Percentiles rank a stretch among this genome's conserved stretches.
These are phyloP conservation scores for Lepidium didymum DNA, from an alignment of 345 rosid genomes.

Conservation along the genomic window DNA sequence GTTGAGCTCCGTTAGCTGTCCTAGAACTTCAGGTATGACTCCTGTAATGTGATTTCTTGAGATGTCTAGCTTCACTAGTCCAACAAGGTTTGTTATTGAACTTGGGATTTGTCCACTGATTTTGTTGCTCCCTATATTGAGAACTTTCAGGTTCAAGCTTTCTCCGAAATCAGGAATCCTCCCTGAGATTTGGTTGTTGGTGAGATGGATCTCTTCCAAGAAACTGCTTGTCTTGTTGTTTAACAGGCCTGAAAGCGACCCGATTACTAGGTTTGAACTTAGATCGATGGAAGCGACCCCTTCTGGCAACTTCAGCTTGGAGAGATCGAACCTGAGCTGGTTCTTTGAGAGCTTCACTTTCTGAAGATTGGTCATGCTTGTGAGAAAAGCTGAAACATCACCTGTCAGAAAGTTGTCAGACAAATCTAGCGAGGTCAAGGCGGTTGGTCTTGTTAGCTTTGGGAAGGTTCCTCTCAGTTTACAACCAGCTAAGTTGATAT, in stretches of 20 bases:
- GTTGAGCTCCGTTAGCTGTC: conserved; percentile 46
- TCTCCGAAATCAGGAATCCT: conserved; percentile 55
- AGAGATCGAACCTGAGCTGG: conserved; percentile 59
- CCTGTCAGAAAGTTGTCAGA: conserved; percentile 60
- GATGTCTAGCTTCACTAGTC: conserved; percentile 56
- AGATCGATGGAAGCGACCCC: conserved; percentile 53
- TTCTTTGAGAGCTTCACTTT: conserved; percentile 67
- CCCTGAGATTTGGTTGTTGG: conserved; percentile 63
- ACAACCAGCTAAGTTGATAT: conserved; percentile 77
- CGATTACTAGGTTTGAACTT: conserved; percentile 58
- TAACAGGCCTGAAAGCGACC: conserved; percentile 57
- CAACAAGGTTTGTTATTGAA: conserved; percentile 67
- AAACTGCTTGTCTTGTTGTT: conserved; percentile 70
- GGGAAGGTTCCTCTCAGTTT: conserved; percentile 66
- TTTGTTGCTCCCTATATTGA: conserved; percentile 71
- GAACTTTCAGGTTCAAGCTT: conserved; percentile 54
- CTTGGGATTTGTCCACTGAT: conserved; percentile 65
- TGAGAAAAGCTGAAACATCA: conserved; percentile 51
- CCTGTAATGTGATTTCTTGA: conserved; percentile 72
- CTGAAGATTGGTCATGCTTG: conserved; percentile 53
- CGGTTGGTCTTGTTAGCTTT: conserved; percentile 42
- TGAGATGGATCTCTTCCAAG: conserved; percentile 58
- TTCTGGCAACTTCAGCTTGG: conserved; percentile 49
- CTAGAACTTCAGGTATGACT: conserved; percentile 55
- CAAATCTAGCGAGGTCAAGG: conserved; percentile 54